Evolutionary conservation across 2,329 filamentous ascomycete genomes (phyloP).

Genomic region (Aspergillus pseudoterreus): DNA sequence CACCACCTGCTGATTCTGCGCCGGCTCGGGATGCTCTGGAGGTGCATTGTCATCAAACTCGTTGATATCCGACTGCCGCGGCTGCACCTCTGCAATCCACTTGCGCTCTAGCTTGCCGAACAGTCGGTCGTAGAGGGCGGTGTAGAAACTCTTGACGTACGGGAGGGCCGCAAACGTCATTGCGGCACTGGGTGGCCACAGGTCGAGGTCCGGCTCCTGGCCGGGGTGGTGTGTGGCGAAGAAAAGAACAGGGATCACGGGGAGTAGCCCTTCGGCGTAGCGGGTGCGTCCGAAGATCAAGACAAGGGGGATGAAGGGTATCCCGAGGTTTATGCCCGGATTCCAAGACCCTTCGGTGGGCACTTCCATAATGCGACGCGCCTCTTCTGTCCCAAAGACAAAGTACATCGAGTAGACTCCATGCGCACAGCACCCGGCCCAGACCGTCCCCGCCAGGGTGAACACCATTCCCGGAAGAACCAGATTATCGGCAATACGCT

Average conservation of each 20-base stretch:
- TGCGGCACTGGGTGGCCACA: constrained; percentile 64
- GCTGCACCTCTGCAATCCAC: constrained; percentile 62
- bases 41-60: constrained; percentile 32
- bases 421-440: constrained; percentile 52
- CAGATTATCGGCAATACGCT: constrained; percentile 55
- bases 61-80: constrained; percentile 45
- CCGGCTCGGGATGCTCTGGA: constrained; percentile 30
- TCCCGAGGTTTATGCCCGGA: constrained; percentile 55
- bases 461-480: constrained; percentile 63
- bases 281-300: constrained; percentile 65
- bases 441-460: constrained; percentile 45
- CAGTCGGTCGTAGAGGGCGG: constrained; percentile 56
- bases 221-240: constrained; percentile 46
- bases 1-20: constrained; percentile 39
- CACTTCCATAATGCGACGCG: constrained; percentile 50
- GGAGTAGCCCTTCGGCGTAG: constrained; percentile 61
- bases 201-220: constrained; percentile 49
- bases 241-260: constrained; percentile 58
- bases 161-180: constrained; percentile 65
- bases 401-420: constrained; percentile 62
- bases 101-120: constrained; percentile 56
- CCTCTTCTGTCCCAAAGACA: constrained; percentile 63
- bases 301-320: constrained; percentile 65
- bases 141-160: constrained; percentile 62
- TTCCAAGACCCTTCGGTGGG: constrained; percentile 36